Base-by-base conservation (phyloP, 2,329 filamentous ascomycete genomes). In the Alternaria triticina region DNA sequence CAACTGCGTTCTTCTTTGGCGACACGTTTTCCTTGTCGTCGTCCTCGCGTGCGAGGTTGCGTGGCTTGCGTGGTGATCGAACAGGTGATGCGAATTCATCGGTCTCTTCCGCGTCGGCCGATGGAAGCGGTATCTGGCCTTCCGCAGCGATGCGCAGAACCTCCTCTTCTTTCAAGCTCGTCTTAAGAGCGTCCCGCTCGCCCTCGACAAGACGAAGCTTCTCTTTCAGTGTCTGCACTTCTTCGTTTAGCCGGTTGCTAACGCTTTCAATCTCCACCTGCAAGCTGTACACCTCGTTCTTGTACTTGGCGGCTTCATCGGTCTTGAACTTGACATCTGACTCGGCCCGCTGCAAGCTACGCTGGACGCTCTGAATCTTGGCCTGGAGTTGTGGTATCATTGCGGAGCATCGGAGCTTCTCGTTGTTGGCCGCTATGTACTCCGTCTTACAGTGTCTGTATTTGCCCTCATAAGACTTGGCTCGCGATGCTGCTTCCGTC, bases 141-240 rank as follows among this genome's bases (percentile, higher is more conserved):
- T 93, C 90, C 22, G 90, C 89, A 4, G 91, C 90, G 57, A 93
- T 90, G 54, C 89, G 86, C 20, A 89, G 87, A 23, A 93, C 86
- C 75, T 93, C 90, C 72, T 93, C 90, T 70, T 91, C 91, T 80
- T 91, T 86, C 30, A 91, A 86, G 54, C 89, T 88, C 3, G 87
- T 89, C 81, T 91, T 92, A 74, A 92, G 86, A 4, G 90, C 88
- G 76, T 93, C 91, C 8, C 90, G 89, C 79, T 94, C 91, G 74
- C 91, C 88, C 74, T 93, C 90, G 15, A 91, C 84, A 30, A 90
- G 80, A 75, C 86, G 88, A 69, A 91, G 83, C 50, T 85, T 86
- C 67, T 90, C 88, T 51, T 87, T 83, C 17, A 90, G 84, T 64
- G 89, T 86, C 23, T 89, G 84, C 3, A 94, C 82, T 76, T 92